Percentiles rank a stretch among this genome's conserved stretches.
Evolutionary conservation across 805 yeast genomes (phyloP).

Genomic region (Candida andamanensis): DNA sequence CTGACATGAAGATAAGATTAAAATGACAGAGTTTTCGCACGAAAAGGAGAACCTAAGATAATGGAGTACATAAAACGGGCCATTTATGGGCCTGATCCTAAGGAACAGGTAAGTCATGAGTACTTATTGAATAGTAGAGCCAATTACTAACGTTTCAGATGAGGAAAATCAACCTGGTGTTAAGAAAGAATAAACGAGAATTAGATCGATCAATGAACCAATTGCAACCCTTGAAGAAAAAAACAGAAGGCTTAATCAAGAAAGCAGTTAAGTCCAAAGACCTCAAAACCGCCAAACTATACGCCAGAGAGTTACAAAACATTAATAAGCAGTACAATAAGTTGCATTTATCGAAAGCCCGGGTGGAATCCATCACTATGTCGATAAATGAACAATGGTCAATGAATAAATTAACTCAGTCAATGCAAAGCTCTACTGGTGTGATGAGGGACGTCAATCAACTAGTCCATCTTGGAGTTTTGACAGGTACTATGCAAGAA

Average conservation of each 20-base stretch:
- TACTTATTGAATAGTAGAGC: not conserved
- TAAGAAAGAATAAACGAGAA: constrained; percentile 81
- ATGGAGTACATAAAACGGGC: constrained; percentile 87
- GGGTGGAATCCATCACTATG: constrained; percentile 79
- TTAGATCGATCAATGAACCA: constrained; percentile 72
- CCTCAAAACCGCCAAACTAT: constrained; percentile 63
- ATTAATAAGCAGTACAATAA: constrained; percentile 70
- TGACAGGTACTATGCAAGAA: constrained; percentile 78
- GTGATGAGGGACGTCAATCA: constrained; percentile 87
- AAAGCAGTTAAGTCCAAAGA: constrained; percentile 75
- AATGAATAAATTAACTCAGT: constrained; percentile 73
- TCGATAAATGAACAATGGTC: constrained; percentile 90
- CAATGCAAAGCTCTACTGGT: constrained; percentile 69
- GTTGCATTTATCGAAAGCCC: constrained; percentile 76
- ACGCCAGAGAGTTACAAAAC: constrained; percentile 76
- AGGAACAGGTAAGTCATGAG: constrained; percentile 60
- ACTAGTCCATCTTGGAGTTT: constrained; percentile 71
- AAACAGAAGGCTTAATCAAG: constrained; percentile 73
- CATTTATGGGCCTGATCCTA: constrained; percentile 96
- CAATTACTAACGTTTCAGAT: constrained; percentile 37
- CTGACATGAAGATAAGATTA: not conserved
- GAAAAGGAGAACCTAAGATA: no score
- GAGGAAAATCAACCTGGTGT: constrained; percentile 69
- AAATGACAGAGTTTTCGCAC: no score
- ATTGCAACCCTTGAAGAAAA: constrained; percentile 55